Conservation (phyloP, 345 rosid genomes). For the Camelina neglecta region DNA sequence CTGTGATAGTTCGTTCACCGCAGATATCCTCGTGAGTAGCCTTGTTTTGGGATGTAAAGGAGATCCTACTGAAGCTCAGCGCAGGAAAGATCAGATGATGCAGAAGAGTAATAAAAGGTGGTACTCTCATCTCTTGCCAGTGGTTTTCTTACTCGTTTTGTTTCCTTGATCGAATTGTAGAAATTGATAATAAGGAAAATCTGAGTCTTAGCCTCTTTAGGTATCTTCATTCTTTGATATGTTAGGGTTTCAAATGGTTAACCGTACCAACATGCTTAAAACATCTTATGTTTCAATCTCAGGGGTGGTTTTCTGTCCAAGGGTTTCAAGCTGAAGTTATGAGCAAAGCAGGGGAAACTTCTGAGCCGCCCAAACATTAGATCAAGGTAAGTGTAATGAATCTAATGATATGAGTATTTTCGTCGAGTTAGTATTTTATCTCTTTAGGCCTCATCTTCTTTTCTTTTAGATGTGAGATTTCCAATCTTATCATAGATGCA, state of each 20-base stretch:
- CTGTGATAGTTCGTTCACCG: conserved; percentile 26
- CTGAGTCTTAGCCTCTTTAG: neutral
- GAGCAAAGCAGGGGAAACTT: conserved; percentile 1
- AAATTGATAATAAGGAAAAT: neutral
- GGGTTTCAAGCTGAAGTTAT: conserved; percentile 29
- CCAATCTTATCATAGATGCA: neutral
- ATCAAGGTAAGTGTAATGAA: conserved; percentile 19
- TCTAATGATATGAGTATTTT: conserved; percentile 2
- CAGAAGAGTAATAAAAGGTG: conserved; percentile 42
- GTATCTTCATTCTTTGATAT: neutral
- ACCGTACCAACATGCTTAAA: neutral
- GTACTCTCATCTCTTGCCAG: neutral
- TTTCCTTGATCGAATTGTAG: neutral
- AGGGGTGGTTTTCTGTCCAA: conserved; percentile 22
- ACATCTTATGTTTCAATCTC: conserved; percentile 10
- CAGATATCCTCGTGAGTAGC: conserved; percentile 46
- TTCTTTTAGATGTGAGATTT: neutral
- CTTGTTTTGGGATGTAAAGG: conserved; percentile 47
- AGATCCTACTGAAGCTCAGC: conserved; percentile 14
- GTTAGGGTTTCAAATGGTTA: neutral
- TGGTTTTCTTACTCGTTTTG: conserved; percentile 5
- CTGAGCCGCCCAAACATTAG: neutral
- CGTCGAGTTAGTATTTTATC: neutral
- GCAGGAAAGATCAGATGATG: conserved; percentile 1
- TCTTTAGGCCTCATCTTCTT: no score